Evolutionary conservation across 2,329 filamentous ascomycete genomes (phyloP).

Genomic region (Curvularia hawaiiensis): DNA sequence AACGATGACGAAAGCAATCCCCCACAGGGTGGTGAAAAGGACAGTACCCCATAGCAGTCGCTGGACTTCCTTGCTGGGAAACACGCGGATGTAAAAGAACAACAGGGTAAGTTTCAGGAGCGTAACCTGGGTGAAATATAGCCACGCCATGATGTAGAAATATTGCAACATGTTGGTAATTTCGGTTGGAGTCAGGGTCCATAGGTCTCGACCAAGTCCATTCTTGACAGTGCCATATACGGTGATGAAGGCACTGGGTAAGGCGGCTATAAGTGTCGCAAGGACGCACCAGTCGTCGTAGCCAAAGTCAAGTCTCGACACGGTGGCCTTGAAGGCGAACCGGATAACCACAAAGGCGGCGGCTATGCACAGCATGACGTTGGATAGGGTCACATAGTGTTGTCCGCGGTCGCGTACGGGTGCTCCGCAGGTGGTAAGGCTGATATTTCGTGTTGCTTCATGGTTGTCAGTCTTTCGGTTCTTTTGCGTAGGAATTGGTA

Average conservation of each 20-base stretch:
- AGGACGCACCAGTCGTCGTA: conserved; percentile 48
- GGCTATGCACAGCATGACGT: conserved; percentile 44
- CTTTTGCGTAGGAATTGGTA: neutral
- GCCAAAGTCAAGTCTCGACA: conserved; percentile 43
- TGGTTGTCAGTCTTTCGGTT: neutral
- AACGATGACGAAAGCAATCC: conserved; percentile 26
- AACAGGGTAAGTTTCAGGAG: conserved; percentile 38
- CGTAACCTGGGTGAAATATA: conserved; percentile 43
- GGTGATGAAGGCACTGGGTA: conserved; percentile 36
- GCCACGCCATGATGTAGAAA: conserved; percentile 44
- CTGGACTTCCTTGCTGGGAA: conserved; percentile 31
- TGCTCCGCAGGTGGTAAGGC: conserved; percentile 46
- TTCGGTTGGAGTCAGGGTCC: conserved; percentile 51
- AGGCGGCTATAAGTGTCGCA: conserved; percentile 25
- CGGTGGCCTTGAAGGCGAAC: conserved; percentile 45
- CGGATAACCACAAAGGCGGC: conserved; percentile 44
- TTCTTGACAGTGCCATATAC: conserved; percentile 30
- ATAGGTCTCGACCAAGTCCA: conserved; percentile 59
- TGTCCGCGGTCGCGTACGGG: conserved; percentile 47
- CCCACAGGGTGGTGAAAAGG: conserved; percentile 35
- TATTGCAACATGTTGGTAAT: conserved; percentile 52
- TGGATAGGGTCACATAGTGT: conserved; percentile 41
- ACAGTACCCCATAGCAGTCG: conserved; percentile 34
- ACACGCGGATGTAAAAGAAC: conserved; percentile 41
- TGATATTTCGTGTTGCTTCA: conserved; percentile 50